Base-by-base conservation (phyloP, 495 filamentous ascomycete species). In the Polyplosphaeria fusca region DNA sequence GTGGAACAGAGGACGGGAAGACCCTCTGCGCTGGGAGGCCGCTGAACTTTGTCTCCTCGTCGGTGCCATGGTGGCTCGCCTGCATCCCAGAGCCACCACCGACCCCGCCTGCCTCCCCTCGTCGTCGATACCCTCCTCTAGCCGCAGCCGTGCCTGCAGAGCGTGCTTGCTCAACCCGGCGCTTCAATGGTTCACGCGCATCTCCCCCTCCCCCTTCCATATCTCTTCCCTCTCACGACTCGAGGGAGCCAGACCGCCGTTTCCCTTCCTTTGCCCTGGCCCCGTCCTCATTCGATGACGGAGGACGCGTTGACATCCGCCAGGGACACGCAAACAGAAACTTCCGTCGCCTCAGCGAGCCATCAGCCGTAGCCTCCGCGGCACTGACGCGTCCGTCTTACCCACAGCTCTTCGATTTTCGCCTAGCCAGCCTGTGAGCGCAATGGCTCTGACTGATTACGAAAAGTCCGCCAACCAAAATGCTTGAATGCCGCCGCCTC, bases 371-470 rank as follows among this genome's bases (percentile, higher is more conserved):
- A 7, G 7, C 7, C 26, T 48, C 45, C 45, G 45, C 45, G 14
- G 9, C 18, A 49, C 37, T 27, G 50, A 53, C 39, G 50, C 50
- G 37, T 53, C 50, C 26, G 14, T 41, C 23, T 43, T 41, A 55
- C 40, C 51, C 45, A 46, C 43, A 20, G 16, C 22, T 11, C 7
- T 46, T 14, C 9, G 39, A 9, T 42, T 27, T 20, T 5, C 30
- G 11, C 16, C 12, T 35, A 48, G 12, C 5, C 2, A 48, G 23
- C 45, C 7, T 35, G 14, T 35, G 7, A 35, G 30, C 7, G 30
- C n/a, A n/a, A n/a, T n/a, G n/a, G n/a, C n/a, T n/a, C n/a, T n/a
- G n/a, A n/a, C n/a, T n/a, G n/a, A n/a, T n/a, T n/a, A n/a, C n/a
- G n/a, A n/a, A n/a, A n/a, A n/a, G n/a, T n/a, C n/a, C n/a, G n/a